Conservation (phyloP, 83 land plant species). For the Larix sibirica region DNA sequence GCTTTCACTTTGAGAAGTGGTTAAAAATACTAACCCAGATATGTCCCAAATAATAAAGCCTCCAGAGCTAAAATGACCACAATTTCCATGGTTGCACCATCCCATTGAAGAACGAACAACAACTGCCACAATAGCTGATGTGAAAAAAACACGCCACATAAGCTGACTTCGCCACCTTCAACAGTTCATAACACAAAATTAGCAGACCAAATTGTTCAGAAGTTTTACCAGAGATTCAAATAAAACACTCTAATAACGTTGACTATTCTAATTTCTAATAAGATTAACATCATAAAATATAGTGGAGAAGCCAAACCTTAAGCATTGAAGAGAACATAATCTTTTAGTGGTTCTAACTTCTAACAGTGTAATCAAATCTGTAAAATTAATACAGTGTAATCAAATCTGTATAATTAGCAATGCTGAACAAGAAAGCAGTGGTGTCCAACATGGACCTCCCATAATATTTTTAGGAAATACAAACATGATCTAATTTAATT, state of each 20-base stretch:
- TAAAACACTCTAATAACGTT: not conserved
- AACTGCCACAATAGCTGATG: conserved; percentile 99
- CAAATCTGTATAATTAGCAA: not conserved
- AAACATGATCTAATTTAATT: too few species aligned
- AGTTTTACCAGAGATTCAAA: not conserved
- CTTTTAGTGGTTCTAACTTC: not conserved
- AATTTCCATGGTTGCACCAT: conserved; percentile 96
- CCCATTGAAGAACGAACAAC: conserved; percentile 98
- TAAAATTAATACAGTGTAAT: not conserved
- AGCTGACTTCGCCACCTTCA: conserved; percentile 99
- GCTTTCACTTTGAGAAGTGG: not conserved
- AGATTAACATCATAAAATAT: not conserved
- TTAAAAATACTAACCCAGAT: conserved; percentile 61
- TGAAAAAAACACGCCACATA: conserved; percentile 99
- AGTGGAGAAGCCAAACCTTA: not conserved
- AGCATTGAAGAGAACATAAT: not conserved
- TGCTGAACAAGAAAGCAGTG: not conserved
- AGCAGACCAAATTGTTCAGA: not conserved
- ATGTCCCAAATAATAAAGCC: conserved; percentile 99
- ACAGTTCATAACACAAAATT: not conserved
- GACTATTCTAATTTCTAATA: not conserved
- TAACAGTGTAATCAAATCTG: too few species aligned
- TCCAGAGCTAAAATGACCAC: conserved; percentile 99
- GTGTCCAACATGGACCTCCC: not conserved
- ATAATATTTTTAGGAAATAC: not conserved